Evolutionary conservation across 2,329 filamentous ascomycete genomes (phyloP).

Genomic region (Capronia americana): DNA sequence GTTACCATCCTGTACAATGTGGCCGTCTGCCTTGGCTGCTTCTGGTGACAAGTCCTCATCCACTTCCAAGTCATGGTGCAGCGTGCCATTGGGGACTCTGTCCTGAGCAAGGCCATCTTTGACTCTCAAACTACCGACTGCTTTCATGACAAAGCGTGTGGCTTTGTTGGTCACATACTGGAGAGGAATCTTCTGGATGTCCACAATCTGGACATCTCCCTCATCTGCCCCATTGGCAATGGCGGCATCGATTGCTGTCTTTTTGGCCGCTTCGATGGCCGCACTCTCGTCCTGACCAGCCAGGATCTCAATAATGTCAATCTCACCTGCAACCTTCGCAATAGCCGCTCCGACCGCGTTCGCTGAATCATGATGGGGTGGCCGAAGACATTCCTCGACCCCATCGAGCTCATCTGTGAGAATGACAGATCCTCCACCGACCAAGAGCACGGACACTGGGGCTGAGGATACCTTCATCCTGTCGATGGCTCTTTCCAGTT

Average conservation of each 20-base stretch:
- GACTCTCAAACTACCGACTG: constrained; percentile 48
- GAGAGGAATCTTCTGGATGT: constrained; percentile 44
- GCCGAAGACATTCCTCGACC: constrained; percentile 58
- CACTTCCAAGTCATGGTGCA: constrained; percentile 32
- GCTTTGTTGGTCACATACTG: constrained; percentile 44
- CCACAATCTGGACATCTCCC: constrained; percentile 41
- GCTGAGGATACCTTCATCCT: constrained; percentile 63
- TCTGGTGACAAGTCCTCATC: constrained; percentile 35
- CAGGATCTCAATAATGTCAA: constrained; percentile 58
- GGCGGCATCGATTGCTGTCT: constrained; percentile 37
- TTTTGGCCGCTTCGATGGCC: constrained; percentile 37
- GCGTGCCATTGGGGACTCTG: constrained; percentile 38
- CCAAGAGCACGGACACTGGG: constrained; percentile 58
- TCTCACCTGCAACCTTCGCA: constrained; percentile 60
- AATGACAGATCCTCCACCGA: constrained; percentile 64
- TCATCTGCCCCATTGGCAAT: constrained; percentile 31
- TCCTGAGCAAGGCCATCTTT: constrained; percentile 10
- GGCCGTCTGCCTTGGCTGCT: constrained; percentile 29
- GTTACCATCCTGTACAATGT: constrained; percentile 23
- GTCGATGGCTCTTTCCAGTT: constrained; percentile 61
- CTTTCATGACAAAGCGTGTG: constrained; percentile 47
- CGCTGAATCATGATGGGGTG: constrained; percentile 60
- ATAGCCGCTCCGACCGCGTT: constrained; percentile 68
- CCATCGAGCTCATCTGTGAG: constrained; percentile 56
- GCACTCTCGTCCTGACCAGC: constrained; percentile 36